Evolutionary conservation across 805 yeast species (phyloP).

Genomic region (Jamesozyma hellenica): DNA sequence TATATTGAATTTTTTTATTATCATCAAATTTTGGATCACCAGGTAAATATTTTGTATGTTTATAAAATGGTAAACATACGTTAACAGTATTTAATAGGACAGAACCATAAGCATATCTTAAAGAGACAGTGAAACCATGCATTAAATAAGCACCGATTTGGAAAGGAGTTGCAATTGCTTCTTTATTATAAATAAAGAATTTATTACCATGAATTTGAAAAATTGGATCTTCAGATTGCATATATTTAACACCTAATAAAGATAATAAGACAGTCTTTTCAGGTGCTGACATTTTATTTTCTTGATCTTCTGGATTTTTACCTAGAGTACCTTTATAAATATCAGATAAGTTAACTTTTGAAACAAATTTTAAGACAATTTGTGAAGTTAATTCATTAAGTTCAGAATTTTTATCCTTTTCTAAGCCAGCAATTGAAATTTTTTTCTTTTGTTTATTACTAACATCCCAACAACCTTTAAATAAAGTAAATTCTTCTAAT

Average conservation of each 20-base stretch:
- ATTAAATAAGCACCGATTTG: conserved; percentile 16
- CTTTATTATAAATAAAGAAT: conserved; percentile 12
- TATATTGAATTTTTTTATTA: conserved; percentile 8
- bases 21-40: conserved; percentile 14
- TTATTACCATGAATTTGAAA: conserved; percentile 18
- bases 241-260: conserved; percentile 15
- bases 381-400: conserved; percentile 9
- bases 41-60: conserved; percentile 17
- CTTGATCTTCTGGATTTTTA: conserved; percentile 13
- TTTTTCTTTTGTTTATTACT: conserved; percentile 11
- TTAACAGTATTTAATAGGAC: conserved; percentile 15
- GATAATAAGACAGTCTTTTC: conserved; percentile 12
- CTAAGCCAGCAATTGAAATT: neutral
- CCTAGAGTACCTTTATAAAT: conserved; percentile 14
- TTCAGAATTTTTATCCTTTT: neutral
- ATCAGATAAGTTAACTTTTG: conserved; percentile 12
- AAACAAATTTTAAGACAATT: conserved; percentile 11
- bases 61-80: conserved; percentile 13
- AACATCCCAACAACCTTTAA: conserved; percentile 19
- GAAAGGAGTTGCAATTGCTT: conserved; percentile 10
- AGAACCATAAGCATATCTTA: conserved; percentile 15
- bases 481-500: conserved; percentile 17
- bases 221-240: conserved; percentile 9
- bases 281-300: conserved; percentile 14
- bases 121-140: conserved; percentile 14